These are phyloP conservation scores for Flaveria bidentis DNA, from an alignment of 129 eudicot species.

Conservation along the genomic window DNA sequence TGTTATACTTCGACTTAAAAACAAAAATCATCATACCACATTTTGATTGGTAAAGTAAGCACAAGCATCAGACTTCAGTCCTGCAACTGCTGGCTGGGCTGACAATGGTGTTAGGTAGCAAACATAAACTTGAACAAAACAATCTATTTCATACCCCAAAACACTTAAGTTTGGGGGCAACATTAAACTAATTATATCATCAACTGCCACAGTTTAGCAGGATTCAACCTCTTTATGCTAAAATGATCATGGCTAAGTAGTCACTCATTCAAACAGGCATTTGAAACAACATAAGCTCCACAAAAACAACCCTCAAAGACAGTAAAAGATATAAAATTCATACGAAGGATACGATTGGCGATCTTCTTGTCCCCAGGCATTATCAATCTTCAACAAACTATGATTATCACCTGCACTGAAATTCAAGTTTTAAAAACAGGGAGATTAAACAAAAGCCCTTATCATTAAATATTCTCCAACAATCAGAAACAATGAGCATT, in stretches of 20 bases:
- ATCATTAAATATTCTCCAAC: background rate
- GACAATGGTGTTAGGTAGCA: constrained; percentile 26
- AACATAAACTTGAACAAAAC: constrained; percentile 13
- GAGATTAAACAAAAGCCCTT: background rate
- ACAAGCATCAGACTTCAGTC: constrained; percentile 41
- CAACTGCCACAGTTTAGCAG: background rate
- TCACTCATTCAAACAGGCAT: constrained; percentile 2
- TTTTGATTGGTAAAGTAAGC: constrained; percentile 36
- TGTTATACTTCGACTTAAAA: background rate
- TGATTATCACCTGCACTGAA: constrained; percentile 28
- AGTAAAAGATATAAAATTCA: background rate
- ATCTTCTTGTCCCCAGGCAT: constrained; percentile 64
- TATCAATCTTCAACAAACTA: constrained; percentile 29
- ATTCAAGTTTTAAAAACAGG: background rate
- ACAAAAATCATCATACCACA: constrained; percentile 37
- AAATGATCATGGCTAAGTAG: constrained; percentile 5
- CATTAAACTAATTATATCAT: background rate
- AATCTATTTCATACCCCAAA: background rate
- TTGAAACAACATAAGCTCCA: constrained; percentile 5
- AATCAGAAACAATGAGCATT: background rate
- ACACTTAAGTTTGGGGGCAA: background rate
- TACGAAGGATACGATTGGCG: constrained; percentile 53
- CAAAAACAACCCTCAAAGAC: background rate
- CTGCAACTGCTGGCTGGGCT: constrained; percentile 52
- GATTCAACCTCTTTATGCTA: background rate